Evolutionary conservation across 306 rosid genomes (phyloP).

Genomic region (Cucurbita pepo): DNA sequence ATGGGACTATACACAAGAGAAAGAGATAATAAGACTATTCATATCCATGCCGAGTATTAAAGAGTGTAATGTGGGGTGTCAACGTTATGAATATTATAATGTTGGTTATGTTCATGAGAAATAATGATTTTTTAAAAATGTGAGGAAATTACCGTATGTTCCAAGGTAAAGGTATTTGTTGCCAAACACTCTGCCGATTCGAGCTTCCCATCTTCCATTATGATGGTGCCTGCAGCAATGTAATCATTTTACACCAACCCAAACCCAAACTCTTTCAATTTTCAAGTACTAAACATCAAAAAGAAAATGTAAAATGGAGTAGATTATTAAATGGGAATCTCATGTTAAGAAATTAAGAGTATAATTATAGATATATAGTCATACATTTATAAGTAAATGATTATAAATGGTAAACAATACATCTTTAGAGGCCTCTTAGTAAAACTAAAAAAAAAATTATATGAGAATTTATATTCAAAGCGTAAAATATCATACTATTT

Average conservation of each 20-base stretch:
- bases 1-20: not conserved
- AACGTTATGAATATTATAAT: not conserved
- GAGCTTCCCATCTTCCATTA: constrained; percentile 48
- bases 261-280: not conserved
- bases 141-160: constrained; percentile 23
- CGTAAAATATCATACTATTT: too few relatives aligned
- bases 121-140: not conserved
- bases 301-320: not conserved
- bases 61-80: not conserved
- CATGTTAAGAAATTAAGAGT: too few relatives aligned
- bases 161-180: constrained; percentile 43
- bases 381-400: too few relatives aligned
- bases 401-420: too few relatives aligned
- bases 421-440: too few relatives aligned
- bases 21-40: not conserved
- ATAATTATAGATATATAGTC: too few relatives aligned
- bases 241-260: not conserved
- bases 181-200: constrained; percentile 34
- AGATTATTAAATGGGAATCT: too few relatives aligned
- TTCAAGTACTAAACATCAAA: not conserved
- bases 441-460: too few relatives aligned
- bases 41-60: not conserved
- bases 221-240: constrained; percentile 30
- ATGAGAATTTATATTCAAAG: too few relatives aligned
- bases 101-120: not conserved